Base-by-base conservation (phyloP, 495 filamentous ascomycete species). In the Daldinia childiae region DNA sequence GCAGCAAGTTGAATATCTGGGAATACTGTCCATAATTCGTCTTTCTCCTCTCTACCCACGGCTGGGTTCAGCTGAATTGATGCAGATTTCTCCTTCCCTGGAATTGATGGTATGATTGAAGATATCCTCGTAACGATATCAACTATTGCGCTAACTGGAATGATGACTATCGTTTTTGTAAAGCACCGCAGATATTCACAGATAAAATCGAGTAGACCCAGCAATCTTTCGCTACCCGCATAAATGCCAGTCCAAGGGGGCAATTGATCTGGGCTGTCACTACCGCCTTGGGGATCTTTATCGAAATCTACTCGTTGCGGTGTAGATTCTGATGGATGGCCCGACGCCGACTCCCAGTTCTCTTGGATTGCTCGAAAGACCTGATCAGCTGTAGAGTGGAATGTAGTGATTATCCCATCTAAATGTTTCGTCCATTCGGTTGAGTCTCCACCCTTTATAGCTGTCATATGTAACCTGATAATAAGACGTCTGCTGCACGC, bases 341-440 rank as follows among this genome's bases (percentile, higher is more conserved):
- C 83, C 0, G 79, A 83, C 15, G 83, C 79, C 12, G 92, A 87
- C 72, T 91, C 86, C 91, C 93, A 94, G 64, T 91, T 90, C 73
- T 97, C 93, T 8, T 90, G 76, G 1, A 95, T 82, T 30, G 89
- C 87, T 38, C 94, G 87, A 77, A 95, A 93, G 6, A 96, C 83
- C 66, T 88, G 84, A 73, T 94, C 88, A 41, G 89, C 83, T 14
- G 91, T 91, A n/a, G 74, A 74, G 70, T 97, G 93, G 26, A 86
- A 83, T 26, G 85, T 83, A 11, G 83, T 77, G 17, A 95, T 79
- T 0, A 88, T 83, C 4, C 80, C 80, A 24, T 84, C 84, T 50
- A 93, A 81, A 55, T 86, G 83, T 43, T 86, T 89, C 8, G 80
- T 81, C 93, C 94, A 97, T 79, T 94, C 91, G 21, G 90, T 87